Evolutionary conservation across 2,329 filamentous ascomycete genomes (phyloP).

Genomic region (Hypocrella siamensis): DNA sequence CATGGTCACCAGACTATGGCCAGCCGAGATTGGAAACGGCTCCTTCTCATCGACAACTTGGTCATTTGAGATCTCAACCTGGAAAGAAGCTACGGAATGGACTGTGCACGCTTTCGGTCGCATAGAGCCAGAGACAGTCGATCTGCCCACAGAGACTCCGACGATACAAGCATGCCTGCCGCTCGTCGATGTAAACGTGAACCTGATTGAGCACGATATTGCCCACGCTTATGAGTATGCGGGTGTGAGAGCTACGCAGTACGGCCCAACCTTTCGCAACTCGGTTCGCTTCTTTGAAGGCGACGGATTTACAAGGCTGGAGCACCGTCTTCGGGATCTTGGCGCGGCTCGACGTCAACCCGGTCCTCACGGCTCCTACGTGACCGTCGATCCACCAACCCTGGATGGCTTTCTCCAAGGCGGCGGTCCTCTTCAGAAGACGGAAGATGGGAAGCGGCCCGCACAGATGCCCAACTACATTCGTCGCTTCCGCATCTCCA

Average conservation of each 20-base stretch:
- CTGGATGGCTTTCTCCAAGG: constrained; percentile 13
- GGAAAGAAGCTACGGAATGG: constrained; percentile 9
- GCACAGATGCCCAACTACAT: constrained; percentile 15
- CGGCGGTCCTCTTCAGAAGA: constrained; percentile 7
- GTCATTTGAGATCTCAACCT: constrained; percentile 10
- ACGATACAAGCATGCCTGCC: constrained; percentile 5
- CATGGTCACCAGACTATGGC: constrained; percentile 10
- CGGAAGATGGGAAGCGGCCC: constrained; percentile 7
- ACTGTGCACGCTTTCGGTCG: constrained; percentile 9
- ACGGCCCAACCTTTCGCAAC: constrained; percentile 12
- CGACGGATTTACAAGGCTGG: constrained; percentile 8
- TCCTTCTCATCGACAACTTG: constrained; percentile 8
- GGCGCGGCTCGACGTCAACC: background rate
- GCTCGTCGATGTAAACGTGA: constrained; percentile 1
- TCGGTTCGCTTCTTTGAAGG: constrained; percentile 9
- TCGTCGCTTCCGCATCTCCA: constrained; percentile 13
- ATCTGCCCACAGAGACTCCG: constrained; percentile 7
- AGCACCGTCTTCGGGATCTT: constrained; percentile 9
- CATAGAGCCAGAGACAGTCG: constrained; percentile 7
- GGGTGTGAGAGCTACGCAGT: constrained; percentile 7
- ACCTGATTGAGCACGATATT: constrained; percentile 3
- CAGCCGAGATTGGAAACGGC: constrained; percentile 5
- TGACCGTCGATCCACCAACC: constrained; percentile 12
- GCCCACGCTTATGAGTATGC: constrained; percentile 1
- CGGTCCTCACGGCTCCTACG: constrained; percentile 8